Percentiles rank a stretch among this genome's conserved stretches.
Conservation (phyloP, 2,329 filamentous ascomycete species). For the Alternaria triticimaculans region DNA sequence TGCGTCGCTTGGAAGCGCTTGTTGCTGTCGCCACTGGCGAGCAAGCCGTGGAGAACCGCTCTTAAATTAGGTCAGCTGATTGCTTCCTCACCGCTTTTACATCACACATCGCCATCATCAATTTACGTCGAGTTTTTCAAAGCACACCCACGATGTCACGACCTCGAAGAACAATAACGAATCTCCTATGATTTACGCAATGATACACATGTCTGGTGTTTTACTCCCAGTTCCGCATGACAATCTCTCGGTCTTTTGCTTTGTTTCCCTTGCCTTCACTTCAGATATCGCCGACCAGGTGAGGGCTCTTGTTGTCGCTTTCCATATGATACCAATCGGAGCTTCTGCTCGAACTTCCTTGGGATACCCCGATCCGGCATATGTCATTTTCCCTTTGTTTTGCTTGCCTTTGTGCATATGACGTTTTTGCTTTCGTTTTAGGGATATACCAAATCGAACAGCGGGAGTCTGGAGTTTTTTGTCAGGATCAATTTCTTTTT, state of each 20-base stretch:
- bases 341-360: slow-evolving; percentile 24
- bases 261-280: background rate
- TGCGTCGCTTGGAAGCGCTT: slow-evolving; percentile 66
- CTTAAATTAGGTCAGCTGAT: slow-evolving; percentile 10
- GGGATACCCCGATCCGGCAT: slow-evolving; percentile 15
- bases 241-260: slow-evolving; percentile 14
- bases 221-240: slow-evolving; percentile 19
- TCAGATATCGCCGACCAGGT: slow-evolving; percentile 26
- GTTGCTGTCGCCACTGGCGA: slow-evolving; percentile 71
- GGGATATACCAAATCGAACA: slow-evolving; percentile 39
- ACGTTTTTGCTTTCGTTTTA: slow-evolving; percentile 9
- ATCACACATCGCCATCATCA: background rate
- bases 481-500: background rate
- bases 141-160: slow-evolving; percentile 29
- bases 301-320: slow-evolving; percentile 32
- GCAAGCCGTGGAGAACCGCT: slow-evolving; percentile 43
- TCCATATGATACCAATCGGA: slow-evolving; percentile 41
- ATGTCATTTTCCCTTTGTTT: slow-evolving; percentile 5
- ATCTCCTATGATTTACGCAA: slow-evolving; percentile 24
- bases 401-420: slow-evolving; percentile 2
- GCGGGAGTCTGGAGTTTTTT: slow-evolving; percentile 25
- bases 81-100: background rate
- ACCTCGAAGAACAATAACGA: slow-evolving; percentile 26
- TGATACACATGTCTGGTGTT: slow-evolving; percentile 20
- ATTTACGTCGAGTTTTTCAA: slow-evolving; percentile 8